Percentiles rank a stretch among this genome's conserved stretches.
These are phyloP conservation scores for Eimeria sp. DNA, from an alignment of 169 alveolate genomes.

Conservation along the genomic window DNA sequence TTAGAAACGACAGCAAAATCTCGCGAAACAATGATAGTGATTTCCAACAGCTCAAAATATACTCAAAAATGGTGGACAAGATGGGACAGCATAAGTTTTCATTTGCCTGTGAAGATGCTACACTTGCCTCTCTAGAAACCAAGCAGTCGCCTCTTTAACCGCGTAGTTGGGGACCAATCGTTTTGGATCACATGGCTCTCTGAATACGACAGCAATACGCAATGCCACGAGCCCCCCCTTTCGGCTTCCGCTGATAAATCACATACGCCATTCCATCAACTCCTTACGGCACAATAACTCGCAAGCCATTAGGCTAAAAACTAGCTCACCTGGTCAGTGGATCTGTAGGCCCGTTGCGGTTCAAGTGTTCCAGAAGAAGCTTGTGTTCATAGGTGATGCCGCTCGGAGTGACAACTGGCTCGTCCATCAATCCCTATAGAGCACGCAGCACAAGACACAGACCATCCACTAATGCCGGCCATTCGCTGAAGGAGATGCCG, in stretches of 20 bases:
- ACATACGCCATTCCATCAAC: background rate
- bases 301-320: background rate
- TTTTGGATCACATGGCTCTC: constrained; percentile 86
- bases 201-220: constrained; percentile 18
- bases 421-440: constrained; percentile 91
- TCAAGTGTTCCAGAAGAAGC: constrained; percentile 89
- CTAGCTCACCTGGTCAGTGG: constrained; percentile 88
- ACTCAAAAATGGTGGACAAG: background rate
- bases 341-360: constrained; percentile 90
- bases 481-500: background rate
- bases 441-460: background rate
- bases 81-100: background rate
- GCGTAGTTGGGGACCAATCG: constrained; percentile 90
- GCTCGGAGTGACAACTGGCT: constrained; percentile 93
- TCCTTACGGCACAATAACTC: background rate
- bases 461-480: background rate
- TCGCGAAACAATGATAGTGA: background rate
- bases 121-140: constrained; percentile 87
- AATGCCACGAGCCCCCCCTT: too few species aligned
- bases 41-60: background rate
- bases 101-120: background rate
- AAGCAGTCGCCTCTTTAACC: constrained; percentile 90
- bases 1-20: background rate
- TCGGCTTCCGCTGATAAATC: too few species aligned
- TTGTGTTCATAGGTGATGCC: constrained; percentile 92